These are phyloP conservation scores for Suillus hirtellus DNA, from an alignment of 768 basidiomycete species.

Conservation along the genomic window DNA sequence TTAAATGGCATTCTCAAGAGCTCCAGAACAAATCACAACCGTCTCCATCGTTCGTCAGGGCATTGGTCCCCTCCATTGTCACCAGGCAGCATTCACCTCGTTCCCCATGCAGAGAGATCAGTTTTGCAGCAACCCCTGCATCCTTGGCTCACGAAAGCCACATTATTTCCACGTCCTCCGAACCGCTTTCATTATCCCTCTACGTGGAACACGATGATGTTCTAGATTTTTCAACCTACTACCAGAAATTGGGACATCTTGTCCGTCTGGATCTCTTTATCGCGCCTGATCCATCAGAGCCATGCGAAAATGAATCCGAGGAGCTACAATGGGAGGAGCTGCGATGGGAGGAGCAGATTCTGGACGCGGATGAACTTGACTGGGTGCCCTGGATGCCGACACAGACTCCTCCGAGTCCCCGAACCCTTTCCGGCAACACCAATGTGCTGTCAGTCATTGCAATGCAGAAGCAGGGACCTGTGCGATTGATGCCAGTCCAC, in stretches of 20 bases:
- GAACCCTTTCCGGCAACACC: neutral
- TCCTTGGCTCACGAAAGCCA: neutral
- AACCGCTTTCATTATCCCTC: slow-evolving; percentile 5
- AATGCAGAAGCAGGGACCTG: neutral
- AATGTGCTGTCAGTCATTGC: slow-evolving; percentile 11
- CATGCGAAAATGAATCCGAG: slow-evolving; percentile 17
- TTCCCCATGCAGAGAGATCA: neutral
- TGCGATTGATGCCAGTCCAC: slow-evolving; percentile 12
- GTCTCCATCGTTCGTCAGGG: neutral
- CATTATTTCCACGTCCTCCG: slow-evolving; percentile 4
- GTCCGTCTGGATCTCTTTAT: neutral
- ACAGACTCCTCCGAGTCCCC: no score
- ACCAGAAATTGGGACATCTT: neutral
- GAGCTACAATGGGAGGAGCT: no score
- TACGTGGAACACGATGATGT: neutral
- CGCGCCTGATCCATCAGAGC: slow-evolving; percentile 6
- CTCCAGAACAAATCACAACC: neutral
- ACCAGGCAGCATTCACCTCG: neutral
- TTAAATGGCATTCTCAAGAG: neutral
- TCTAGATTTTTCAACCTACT: slow-evolving; percentile 6
- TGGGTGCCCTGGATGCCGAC: slow-evolving; percentile 12
- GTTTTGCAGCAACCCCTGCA: slow-evolving; percentile 12
- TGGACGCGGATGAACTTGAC: slow-evolving; percentile 8
- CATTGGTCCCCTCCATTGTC: slow-evolving; percentile 3
- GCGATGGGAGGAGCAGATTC: neutral